These are phyloP conservation scores for Delonix regia DNA, from an alignment of 306 rosid genomes.

Conservation along the genomic window DNA sequence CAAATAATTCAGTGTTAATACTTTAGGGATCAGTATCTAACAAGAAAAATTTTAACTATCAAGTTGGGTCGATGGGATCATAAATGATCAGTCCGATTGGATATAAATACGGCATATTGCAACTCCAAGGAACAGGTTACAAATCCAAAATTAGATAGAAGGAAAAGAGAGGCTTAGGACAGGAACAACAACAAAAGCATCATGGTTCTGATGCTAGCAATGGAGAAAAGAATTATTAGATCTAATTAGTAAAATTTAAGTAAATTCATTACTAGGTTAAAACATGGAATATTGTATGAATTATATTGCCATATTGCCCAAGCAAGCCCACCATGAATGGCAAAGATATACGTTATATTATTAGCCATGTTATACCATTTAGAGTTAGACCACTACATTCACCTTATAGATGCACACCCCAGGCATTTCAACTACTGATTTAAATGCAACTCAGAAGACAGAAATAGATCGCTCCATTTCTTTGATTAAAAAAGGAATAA, in stretches of 20 bases:
- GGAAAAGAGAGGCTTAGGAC: background rate
- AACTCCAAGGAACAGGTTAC: conserved; percentile 31
- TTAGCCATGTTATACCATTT: background rate
- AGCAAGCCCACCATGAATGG: conserved; percentile 17
- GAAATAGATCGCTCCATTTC: background rate
- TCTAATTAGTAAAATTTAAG: background rate
- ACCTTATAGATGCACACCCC: background rate
- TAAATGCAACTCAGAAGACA: background rate
- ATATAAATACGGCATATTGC: conserved; percentile 23
- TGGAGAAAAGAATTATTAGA: background rate
- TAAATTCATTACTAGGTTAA: background rate
- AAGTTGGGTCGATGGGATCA: background rate
- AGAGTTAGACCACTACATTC: background rate
- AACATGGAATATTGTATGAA: background rate
- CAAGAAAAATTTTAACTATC: background rate
- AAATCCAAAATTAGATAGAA: conserved; percentile 11
- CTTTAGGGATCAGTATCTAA: background rate
- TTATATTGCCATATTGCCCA: background rate
- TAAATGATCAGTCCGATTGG: background rate
- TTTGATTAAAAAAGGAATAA: background rate
- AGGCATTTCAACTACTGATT: background rate
- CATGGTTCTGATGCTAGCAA: conserved; percentile 1
- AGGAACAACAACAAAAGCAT: conserved; percentile 11
- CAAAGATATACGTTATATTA: background rate
- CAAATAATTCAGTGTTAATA: background rate